Base-by-base conservation (phyloP, 768 basidiomycete species). In the Gelatoporia subvermispora region DNA sequence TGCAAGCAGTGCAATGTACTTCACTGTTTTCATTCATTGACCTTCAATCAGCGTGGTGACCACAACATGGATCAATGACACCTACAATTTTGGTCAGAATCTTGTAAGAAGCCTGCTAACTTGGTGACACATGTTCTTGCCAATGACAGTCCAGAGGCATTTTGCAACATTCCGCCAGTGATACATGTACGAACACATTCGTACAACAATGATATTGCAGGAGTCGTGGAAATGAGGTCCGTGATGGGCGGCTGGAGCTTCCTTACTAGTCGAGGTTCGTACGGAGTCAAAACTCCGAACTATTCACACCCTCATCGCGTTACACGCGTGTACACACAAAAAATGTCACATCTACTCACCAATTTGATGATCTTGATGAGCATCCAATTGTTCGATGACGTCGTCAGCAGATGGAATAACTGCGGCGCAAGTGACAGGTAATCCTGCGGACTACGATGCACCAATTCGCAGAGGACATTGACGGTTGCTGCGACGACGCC, bases 121-220 rank as follows among this genome's bases (percentile, higher is more conserved):
- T 99, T 99, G 23, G 92, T 88, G 34, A 95, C 91, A 59, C 96
- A 99, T 10, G 84, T 81, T 50, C 76, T 76, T 4, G 96, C 96
- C 40, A 99, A 72, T 3, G 83, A 72, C 62, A 86, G 77, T 10
- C 90, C 92, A 24, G 85, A 80, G 18, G 80, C 49, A 3, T 85
- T 87, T 56, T 85, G 85, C 9, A 98, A 75, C 91, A 99, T 97
- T 7, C 90, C 93, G 8, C 96, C 95, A 10, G 92, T 92, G 56
- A 99, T 98, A 59, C 93, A 97, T 0, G 96, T 98, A 57, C 93
- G 88, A 1, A 99, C 95, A 65, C 96, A 99, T 71, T 99, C 96
- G 64, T 98, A 99, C 13, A 99, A 70, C 20, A 99, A 72, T 20
- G 94, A 97, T 35, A 98, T 94, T 0, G 96, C 96, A 2, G 89